Conservation (phyloP, 2,329 filamentous ascomycete species). For the Penicillium sp. region DNA sequence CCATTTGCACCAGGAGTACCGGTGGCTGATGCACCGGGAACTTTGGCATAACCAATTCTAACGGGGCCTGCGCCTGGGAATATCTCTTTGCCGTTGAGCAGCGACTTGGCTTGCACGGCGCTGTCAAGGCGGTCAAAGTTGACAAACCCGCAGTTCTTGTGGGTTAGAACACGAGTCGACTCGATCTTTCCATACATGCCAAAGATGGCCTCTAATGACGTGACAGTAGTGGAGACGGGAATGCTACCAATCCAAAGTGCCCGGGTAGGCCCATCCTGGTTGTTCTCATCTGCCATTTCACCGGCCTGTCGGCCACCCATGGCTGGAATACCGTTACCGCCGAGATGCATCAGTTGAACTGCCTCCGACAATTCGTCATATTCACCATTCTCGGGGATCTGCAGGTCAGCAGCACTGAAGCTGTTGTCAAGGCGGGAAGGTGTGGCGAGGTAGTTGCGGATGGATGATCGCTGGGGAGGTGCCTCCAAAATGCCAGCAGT, state of each 20-base stretch:
- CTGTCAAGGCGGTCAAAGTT: slow-evolving; percentile 93
- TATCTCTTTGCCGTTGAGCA: slow-evolving; percentile 94
- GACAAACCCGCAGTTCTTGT: slow-evolving; percentile 99
- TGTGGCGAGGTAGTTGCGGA: slow-evolving; percentile 74
- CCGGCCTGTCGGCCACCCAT: slow-evolving; percentile 63
- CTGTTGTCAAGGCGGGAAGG: slow-evolving; percentile 72
- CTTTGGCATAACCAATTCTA: slow-evolving; percentile 95
- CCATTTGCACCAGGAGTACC: slow-evolving; percentile 87
- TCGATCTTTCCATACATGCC: slow-evolving; percentile 87
- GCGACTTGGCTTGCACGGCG: slow-evolving; percentile 80
- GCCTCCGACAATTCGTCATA: slow-evolving; percentile 79
- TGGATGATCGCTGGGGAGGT: slow-evolving; percentile 61
- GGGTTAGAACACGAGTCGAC: slow-evolving; percentile 87
- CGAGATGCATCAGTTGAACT: slow-evolving; percentile 74
- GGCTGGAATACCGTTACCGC: slow-evolving; percentile 41
- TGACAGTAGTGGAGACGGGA: slow-evolving; percentile 92
- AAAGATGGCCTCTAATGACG: slow-evolving; percentile 92
- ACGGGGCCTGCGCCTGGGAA: slow-evolving; percentile 95
- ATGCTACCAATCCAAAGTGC: slow-evolving; percentile 97
- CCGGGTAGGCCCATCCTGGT: slow-evolving; percentile 83
- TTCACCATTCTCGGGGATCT: slow-evolving; percentile 70
- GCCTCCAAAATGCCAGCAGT: slow-evolving; percentile 90
- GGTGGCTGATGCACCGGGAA: slow-evolving; percentile 73
- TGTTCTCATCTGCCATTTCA: slow-evolving; percentile 72
- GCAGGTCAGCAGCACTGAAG: slow-evolving; percentile 72